Evolutionary conservation across 805 yeast genomes (phyloP).

Genomic region (Zygosaccharomyces kombuchaensis): DNA sequence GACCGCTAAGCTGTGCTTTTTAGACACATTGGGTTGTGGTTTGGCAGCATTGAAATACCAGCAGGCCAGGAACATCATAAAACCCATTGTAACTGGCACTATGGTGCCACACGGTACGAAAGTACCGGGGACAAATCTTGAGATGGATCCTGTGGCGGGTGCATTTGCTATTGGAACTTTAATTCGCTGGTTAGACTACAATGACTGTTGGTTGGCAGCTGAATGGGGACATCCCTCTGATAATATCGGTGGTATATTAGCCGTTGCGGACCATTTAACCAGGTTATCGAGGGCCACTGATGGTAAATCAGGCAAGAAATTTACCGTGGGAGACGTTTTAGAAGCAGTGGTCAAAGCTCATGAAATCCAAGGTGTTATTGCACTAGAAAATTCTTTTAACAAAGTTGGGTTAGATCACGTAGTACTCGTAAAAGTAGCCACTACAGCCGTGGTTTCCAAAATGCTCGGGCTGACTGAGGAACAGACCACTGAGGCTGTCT

Average conservation of each 20-base stretch:
- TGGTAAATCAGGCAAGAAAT: constrained; percentile 39
- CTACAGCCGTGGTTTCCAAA: constrained; percentile 55
- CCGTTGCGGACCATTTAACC: constrained; percentile 54
- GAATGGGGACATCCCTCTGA: constrained; percentile 69
- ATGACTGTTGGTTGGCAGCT: constrained; percentile 66
- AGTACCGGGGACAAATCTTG: constrained; percentile 48
- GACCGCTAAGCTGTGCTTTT: constrained; percentile 51
- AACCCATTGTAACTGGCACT: constrained; percentile 57
- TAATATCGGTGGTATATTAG: constrained; percentile 54
- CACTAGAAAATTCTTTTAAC: constrained; percentile 57
- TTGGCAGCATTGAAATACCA: constrained; percentile 52
- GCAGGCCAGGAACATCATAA: constrained; percentile 45
- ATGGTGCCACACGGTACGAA: constrained; percentile 52
- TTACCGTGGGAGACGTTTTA: constrained; percentile 47
- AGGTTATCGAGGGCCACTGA: constrained; percentile 41
- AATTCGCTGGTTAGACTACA: constrained; percentile 58
- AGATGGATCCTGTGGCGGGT: constrained; percentile 53
- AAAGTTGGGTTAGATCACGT: constrained; percentile 59
- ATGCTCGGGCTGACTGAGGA: constrained; percentile 47
- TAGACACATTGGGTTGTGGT: constrained; percentile 59
- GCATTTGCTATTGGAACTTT: constrained; percentile 55
- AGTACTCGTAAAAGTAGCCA: constrained; percentile 53
- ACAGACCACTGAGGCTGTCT: constrained; percentile 51
- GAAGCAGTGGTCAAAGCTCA: constrained; percentile 61
- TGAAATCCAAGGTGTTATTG: constrained; percentile 57